phyloP scores from a whole-genome alignment of 495 filamentous ascomycete species.

The Aspergillus sclerotioniger region DNA sequence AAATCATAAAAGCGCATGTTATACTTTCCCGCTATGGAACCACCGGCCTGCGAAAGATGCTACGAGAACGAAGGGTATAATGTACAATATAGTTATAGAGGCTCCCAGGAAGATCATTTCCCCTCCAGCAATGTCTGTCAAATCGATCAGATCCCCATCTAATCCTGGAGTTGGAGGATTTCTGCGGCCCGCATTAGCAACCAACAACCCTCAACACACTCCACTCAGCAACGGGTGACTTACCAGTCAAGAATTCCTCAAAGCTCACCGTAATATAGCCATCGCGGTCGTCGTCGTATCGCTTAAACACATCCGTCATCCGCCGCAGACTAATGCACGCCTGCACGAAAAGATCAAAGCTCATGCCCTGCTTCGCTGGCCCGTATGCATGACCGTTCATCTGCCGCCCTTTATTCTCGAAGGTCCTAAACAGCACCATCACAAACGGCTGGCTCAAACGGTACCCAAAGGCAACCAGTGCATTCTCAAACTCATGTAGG shows the following conservation, averaged over 20 bases:
- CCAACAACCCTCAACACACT: background rate
- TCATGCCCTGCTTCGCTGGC: conserved; percentile 63
- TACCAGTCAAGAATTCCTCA: conserved; percentile 73
- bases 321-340: conserved; percentile 93
- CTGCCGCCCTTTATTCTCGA: conserved; percentile 49
- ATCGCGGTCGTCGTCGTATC: conserved; percentile 95
- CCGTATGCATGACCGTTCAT: conserved; percentile 25
- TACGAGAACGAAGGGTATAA: conserved; percentile 16
- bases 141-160: conserved; percentile 12
- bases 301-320: conserved; percentile 99
- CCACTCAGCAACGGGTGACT: conserved; percentile 15
- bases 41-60: background rate
- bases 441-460: conserved; percentile 81
- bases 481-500: conserved; percentile 83
- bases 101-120: background rate
- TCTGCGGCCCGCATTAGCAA: conserved; percentile 22
- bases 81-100: conserved; percentile 2
- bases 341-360: conserved; percentile 97
- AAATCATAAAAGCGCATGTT: too few relatives aligned
- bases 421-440: conserved; percentile 71
- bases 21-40: too few relatives aligned
- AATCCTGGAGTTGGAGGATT: conserved; percentile 43
- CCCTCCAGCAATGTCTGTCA: background rate
- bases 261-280: conserved; percentile 85
- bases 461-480: conserved; percentile 92